Base-by-base conservation (phyloP, 148 eudicot species). In the Amaranthus cruentus region DNA sequence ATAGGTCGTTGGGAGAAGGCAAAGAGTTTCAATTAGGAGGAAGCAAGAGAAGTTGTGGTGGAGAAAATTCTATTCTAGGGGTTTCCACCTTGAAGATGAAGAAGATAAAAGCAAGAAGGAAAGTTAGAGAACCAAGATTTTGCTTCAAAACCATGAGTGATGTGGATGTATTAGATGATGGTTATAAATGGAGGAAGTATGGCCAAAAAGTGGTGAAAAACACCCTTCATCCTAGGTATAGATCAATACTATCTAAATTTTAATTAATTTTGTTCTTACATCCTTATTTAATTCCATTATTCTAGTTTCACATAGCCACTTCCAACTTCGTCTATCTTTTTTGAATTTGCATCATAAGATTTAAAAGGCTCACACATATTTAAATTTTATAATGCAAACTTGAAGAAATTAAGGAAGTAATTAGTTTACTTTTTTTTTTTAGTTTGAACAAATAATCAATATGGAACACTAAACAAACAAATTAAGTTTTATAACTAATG, bases 161-260 rank as follows among this genome's bases (percentile, higher is more conserved):
- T 54, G 85, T 91, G 51, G 97, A 91, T 83, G 91, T 91, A n/a
- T 71, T 91, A 55, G 97, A 91, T 74, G 97, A 91, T 86, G 97
- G 97, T 55, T 91, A 91, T 72, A 91, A 88, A 55, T 91, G 97
- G 97, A 83, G 97, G 66, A 91, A 91, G 71, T 91, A 91, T 66
- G 97, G 97, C 65, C 97, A 91, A 78, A 91, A 91, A 76, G 97
- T 91, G 28, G 97, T 91, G 67, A 91, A 91, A 79, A 86, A 91
- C 87, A 91, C 97, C 48, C 87, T 84, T 75, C 93, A 91, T 71
- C 97, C 97, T 46, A 91, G 97, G 97, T 91, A 69, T 2, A 62
- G 9, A 3, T 47, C 53, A 28, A 28, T 8, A 14, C 12, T 42
- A 61, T 28, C 9, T 62, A 62, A 3, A 58, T 6, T 5, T 58